Conservation (phyloP, 108 stramenopile genomes). For the Cylindrotheca closterium region DNA sequence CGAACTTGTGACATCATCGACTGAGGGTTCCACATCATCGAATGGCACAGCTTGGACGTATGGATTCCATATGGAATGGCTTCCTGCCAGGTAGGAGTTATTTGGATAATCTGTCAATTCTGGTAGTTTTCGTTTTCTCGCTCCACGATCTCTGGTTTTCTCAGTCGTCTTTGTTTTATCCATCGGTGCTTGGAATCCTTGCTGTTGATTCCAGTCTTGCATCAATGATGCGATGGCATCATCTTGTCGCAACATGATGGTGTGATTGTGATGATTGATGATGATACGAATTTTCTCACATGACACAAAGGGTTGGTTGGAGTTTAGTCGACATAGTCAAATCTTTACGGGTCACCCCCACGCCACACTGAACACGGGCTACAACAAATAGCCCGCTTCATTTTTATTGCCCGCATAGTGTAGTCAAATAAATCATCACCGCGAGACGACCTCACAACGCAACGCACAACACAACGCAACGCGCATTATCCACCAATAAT, state of each 20-base stretch:
- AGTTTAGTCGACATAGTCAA: no score
- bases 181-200: slow-evolving; percentile 10
- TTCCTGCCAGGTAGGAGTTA: slow-evolving; percentile 18
- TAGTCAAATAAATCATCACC: no score
- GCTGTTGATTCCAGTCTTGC: slow-evolving; percentile 22
- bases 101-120: slow-evolving; percentile 18
- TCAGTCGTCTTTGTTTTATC: neutral
- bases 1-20: neutral
- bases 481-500: no score
- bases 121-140: slow-evolving; percentile 5
- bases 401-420: no score
- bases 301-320: no score
- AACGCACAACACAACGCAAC: no score
- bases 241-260: slow-evolving; percentile 6
- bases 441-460: no score
- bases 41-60: slow-evolving; percentile 18
- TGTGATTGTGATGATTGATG: no score
- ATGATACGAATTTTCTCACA: neutral
- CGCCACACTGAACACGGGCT: no score
- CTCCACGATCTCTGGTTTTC: neutral
- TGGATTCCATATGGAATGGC: slow-evolving; percentile 51
- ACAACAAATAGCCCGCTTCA: no score
- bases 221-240: slow-evolving; percentile 31
- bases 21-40: neutral
- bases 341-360: no score